Evolutionary conservation across 305 asterid genomes (phyloP).

Genomic region (Rubia tinctorum): DNA sequence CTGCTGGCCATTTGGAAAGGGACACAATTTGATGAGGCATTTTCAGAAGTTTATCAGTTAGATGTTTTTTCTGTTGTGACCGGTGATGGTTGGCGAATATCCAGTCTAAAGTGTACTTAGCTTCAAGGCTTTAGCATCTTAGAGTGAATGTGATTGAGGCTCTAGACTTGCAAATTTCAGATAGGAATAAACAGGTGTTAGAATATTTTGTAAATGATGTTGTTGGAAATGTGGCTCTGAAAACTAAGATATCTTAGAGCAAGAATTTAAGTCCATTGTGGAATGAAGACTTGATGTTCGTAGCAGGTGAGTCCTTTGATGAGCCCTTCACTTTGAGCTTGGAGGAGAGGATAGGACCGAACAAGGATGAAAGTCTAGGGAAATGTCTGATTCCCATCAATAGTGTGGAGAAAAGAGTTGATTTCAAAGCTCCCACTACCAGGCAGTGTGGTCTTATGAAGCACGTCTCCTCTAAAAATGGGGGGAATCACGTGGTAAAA

Average conservation of each 20-base stretch:
- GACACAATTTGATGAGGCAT: slow-evolving; percentile 87
- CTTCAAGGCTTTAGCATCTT: slow-evolving; percentile 82
- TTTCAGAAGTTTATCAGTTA: slow-evolving; percentile 74
- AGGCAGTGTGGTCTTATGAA: slow-evolving; percentile 77
- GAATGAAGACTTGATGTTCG: slow-evolving; percentile 90
- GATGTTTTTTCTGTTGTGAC: slow-evolving; percentile 43
- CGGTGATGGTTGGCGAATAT: slow-evolving; percentile 56
- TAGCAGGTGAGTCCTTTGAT: slow-evolving; percentile 79
- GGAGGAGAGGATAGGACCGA: slow-evolving; percentile 55
- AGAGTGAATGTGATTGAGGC: slow-evolving; percentile 84
- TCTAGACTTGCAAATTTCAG: slow-evolving; percentile 51
- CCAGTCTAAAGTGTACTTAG: slow-evolving; percentile 70
- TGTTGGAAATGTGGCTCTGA: slow-evolving; percentile 42
- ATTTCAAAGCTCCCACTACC: slow-evolving; percentile 48
- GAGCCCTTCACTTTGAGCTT: slow-evolving; percentile 60
- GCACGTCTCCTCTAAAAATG: slow-evolving; percentile 39
- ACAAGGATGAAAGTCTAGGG: slow-evolving; percentile 63
- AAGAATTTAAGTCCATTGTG: slow-evolving; percentile 51
- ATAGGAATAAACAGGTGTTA: slow-evolving; percentile 46
- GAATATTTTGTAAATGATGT: slow-evolving; percentile 49
- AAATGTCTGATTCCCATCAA: slow-evolving; percentile 57
- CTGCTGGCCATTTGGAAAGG: slow-evolving; percentile 85
- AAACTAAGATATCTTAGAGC: slow-evolving; percentile 50
- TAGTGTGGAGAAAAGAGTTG: slow-evolving; percentile 57
- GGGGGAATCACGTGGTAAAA: slow-evolving; percentile 31